Evolutionary conservation across 129 eudicot genomes (phyloP), one percentile per base, ranked within the genome.

Genomic region (Helichrysum umbraculigerum): DNA sequence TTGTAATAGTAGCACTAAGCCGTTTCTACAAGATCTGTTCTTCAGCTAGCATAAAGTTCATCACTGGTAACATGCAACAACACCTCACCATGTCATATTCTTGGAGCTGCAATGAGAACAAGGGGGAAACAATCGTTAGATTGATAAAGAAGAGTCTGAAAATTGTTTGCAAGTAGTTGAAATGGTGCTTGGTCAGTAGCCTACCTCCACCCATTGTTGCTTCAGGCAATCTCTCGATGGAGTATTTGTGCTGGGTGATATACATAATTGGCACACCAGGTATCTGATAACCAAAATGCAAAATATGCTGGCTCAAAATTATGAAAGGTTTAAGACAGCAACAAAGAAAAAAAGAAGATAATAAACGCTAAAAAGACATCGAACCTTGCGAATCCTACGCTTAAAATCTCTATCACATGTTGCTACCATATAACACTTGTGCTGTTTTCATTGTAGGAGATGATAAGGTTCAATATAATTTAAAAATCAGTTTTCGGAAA

Each of bases 181-280:
- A 64, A 30, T 35, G 11, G 33, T 16, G 62, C 62, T 60, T 69
- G n/a, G 5, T 14, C n/a, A 4, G 54, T 50, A 39, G 42, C 75
- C 0, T 93, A 94, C 98, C 98, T 87, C 98, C 98, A 76, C 98
- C 98, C 82, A 94, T 91, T 33, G 98, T 94, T 73, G 98, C 98
- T 77, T 94, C 97, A 35, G 98, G 98, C 83, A 94, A 81, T 68
- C 98, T 83, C 76, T 94, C 98, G 5, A 94, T 88, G 6, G 97
- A 91, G 67, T 94, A 94, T 63, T 84, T 82, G 88, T 86, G 98
- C 35, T 84, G 76, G 7, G 97, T 91, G 82, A 94, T 94, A 75
- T 94, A 94, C 98, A 94, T 94, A 73, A 94, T 94, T 12, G 98
- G 98, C 77, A 94, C 98, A 74, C 98, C 98, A 79, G 98, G 97